These are phyloP conservation scores for Cercospora berteroae DNA, from an alignment of 2,329 filamentous ascomycete genomes.

Conservation along the genomic window DNA sequence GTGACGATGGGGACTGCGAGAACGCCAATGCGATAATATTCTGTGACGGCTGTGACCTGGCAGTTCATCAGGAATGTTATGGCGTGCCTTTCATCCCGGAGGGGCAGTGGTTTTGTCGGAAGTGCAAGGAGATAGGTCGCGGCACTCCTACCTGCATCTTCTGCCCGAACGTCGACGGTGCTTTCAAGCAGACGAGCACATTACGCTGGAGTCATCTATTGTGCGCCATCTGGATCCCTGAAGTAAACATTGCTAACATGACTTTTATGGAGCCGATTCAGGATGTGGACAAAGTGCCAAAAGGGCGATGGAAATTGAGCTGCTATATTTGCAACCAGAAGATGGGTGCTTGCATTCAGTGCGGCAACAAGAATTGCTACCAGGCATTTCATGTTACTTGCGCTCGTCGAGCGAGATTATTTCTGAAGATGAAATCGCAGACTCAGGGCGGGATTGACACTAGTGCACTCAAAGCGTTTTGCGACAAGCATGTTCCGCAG, in stretches of 20 bases:
- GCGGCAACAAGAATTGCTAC: constrained; percentile 95
- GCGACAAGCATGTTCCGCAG: constrained; percentile 86
- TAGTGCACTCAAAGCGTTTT: constrained; percentile 87
- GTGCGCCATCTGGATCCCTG: constrained; percentile 97
- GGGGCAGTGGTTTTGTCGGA: constrained; percentile 95
- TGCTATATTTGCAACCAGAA: constrained; percentile 97
- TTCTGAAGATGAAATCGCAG: constrained; percentile 93
- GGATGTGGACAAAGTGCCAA: constrained; percentile 96
- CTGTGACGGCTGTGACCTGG: constrained; percentile 94
- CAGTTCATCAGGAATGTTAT: constrained; percentile 98
- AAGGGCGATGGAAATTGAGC: constrained; percentile 76
- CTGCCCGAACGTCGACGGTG: constrained; percentile 94
- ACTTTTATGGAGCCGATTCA: constrained; percentile 98
- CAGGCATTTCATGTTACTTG: constrained; percentile 97
- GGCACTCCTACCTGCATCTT: constrained; percentile 96
- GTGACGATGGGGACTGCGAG: constrained; percentile 98
- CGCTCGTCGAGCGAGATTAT: constrained; percentile 80
- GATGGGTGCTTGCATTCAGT: constrained; percentile 98
- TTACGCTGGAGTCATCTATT: constrained; percentile 96
- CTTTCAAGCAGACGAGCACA: constrained; percentile 96
- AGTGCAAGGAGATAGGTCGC: constrained; percentile 91
- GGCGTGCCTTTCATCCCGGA: constrained; percentile 98
- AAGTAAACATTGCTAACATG: constrained; percentile 90
- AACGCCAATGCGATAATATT: constrained; percentile 99
- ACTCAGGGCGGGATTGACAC: constrained; percentile 77